Evolutionary conservation across 495 filamentous ascomycete species (phyloP), one percentile per base, ranked within the genome.

Genomic region (Lentithecium fluviatile): DNA sequence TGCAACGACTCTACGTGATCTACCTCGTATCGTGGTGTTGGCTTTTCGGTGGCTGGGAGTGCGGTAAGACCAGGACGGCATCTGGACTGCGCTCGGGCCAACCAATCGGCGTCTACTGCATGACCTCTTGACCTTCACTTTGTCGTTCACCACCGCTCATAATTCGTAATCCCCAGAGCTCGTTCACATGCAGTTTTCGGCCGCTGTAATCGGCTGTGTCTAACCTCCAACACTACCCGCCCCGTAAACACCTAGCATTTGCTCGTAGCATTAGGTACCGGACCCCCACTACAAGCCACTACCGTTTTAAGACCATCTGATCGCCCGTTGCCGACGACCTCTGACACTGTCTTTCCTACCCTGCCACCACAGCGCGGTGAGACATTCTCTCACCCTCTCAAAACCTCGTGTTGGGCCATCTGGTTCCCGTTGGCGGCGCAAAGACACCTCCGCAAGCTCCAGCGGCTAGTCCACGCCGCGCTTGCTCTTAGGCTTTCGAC

Each of bases 301-400:
- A 21, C 53, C 52, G 52, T 17, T 46, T 45, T 47, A 17, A 59
- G 55, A 45, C 61, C 61, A 55, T 64, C 61, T 64, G 55, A 53
- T 64, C 55, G 52, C 8, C 43, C 20, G 20, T 46, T 46, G 20
- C 54, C 50, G 34, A 49, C 43, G 19, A 5, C 60, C 11, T 6
- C 48, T 12, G 47, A 19, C 46, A 50, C 47, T 57, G 51, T 53
- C 38, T 29, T 46, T 57, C 32, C 19, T 37, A 23, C 19, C 40
- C 54, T 24, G 10, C 47, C 19, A 25, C 60, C 60, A 58, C 52
- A 32, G 13, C 51, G 52, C n/a, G 21, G 20, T 11, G 45, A 25
- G 46, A 34, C 15, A 57, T 26, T 3, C n/a, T 40, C 43, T 45
- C 52, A 23, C 36, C 17, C 45, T 20, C 17, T 17, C 32, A 48